These are phyloP conservation scores for Capniomyces stellatus DNA, from an alignment of 371 early-diverging fungal genomes.

Conservation along the genomic window DNA sequence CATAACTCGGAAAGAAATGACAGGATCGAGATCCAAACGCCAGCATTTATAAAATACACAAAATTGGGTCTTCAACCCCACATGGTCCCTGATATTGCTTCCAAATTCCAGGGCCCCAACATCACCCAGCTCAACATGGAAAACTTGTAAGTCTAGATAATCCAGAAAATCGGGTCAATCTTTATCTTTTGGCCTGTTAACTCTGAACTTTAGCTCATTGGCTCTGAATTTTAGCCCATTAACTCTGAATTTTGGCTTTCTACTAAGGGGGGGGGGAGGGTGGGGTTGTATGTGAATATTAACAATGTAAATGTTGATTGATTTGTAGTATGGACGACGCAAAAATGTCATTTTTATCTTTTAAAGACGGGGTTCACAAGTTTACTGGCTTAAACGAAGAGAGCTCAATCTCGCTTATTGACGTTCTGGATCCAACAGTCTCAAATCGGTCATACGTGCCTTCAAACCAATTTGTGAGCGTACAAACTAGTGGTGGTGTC, in stretches of 20 bases:
- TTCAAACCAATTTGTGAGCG: conserved; percentile 41
- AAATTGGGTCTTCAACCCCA: conserved; percentile 55
- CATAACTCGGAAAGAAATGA: too few relatives aligned
- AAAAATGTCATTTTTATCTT: neutral
- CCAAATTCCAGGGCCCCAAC: conserved; percentile 7
- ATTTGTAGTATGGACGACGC: conserved; percentile 8
- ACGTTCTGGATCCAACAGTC: conserved; percentile 41
- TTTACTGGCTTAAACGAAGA: conserved; percentile 5
- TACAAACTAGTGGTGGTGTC: conserved; percentile 46
- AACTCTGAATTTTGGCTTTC: neutral
- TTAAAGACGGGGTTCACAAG: conserved; percentile 6
- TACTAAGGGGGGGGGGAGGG: neutral
- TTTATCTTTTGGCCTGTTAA: neutral
- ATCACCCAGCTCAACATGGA: conserved; percentile 16
- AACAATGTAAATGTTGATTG: neutral
- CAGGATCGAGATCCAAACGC: conserved; percentile 35
- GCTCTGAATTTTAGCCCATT: neutral
- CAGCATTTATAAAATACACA: conserved; percentile 49
- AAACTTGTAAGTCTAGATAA: conserved; percentile 9
- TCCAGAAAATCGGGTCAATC: neutral
- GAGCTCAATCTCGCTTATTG: conserved; percentile 30
- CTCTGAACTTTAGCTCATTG: neutral
- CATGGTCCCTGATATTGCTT: conserved; percentile 37
- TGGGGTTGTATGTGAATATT: neutral
- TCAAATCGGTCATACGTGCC: conserved; percentile 26